Evolutionary conservation across 805 yeast species (phyloP).

Genomic region (Cyberlindnera euphorbiiphila): DNA sequence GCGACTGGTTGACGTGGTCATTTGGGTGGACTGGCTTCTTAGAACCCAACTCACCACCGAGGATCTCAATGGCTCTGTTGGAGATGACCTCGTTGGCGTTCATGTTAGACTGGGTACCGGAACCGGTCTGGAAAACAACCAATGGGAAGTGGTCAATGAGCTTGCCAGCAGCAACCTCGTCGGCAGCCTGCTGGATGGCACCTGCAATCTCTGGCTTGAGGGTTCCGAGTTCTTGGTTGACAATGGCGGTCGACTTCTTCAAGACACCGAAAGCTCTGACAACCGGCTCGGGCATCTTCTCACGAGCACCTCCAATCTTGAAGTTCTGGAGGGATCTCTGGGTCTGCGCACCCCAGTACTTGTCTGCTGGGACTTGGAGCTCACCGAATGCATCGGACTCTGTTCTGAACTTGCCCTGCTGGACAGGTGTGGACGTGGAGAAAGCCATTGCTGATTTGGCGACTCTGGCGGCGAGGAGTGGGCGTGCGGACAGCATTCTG

Average conservation of each 20-base stretch:
- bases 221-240: conserved; percentile 75
- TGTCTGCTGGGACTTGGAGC: conserved; percentile 80
- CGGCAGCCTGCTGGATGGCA: conserved; percentile 91
- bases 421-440: conserved; percentile 12
- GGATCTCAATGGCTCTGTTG: conserved; percentile 93
- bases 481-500: conserved; percentile 8
- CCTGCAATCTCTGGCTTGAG: conserved; percentile 79
- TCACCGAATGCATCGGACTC: conserved; percentile 98
- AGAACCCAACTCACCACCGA: conserved; percentile 90
- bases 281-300: conserved; percentile 87
- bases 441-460: conserved; percentile 6
- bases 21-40: conserved; percentile 96
- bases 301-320: conserved; percentile 91
- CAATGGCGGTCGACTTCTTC: conserved; percentile 93
- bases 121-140: conserved; percentile 98
- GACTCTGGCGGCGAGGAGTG: conserved; percentile 1
- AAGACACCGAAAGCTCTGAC: conserved; percentile 89
- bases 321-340: conserved; percentile 90
- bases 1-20: conserved; percentile 97
- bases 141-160: conserved; percentile 93
- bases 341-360: conserved; percentile 99
- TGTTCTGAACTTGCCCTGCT: conserved; percentile 40
- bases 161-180: conserved; percentile 91
- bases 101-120: conserved; percentile 99
- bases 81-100: conserved; percentile 98